phyloP scores from a whole-genome alignment of 1,284 basidiomycete genomes.

The Cryptococcus amylolentus region DNA sequence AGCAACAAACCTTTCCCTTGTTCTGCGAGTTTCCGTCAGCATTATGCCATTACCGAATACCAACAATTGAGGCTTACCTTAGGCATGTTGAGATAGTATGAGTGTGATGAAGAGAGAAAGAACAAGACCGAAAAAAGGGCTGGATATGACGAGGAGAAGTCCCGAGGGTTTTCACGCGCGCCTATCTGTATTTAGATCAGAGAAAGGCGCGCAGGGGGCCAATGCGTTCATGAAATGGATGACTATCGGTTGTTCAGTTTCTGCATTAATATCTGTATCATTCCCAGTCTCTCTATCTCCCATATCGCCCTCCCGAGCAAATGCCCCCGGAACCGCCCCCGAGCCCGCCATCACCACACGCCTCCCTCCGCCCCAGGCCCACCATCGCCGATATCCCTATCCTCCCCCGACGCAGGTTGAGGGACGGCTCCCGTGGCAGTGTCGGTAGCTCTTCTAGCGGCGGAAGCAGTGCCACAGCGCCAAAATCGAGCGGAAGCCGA shows the following conservation, averaged over 20 bases:
- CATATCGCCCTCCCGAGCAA: not conserved
- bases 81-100: conserved; percentile 31
- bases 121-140: not conserved
- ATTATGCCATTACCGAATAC: not conserved
- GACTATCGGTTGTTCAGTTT: too few relatives aligned
- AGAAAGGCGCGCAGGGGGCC: not conserved
- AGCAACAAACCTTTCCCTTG: conserved; percentile 20
- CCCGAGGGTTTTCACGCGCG: not conserved
- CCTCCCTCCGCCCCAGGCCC: conserved; percentile 15
- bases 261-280: not conserved
- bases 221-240: not conserved
- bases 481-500: too few relatives aligned
- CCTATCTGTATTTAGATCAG: not conserved
- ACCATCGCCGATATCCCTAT: conserved; percentile 33
- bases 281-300: too few relatives aligned
- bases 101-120: not conserved
- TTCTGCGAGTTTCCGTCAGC: conserved; percentile 16
- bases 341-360: conserved; percentile 13
- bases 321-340: conserved; percentile 1
- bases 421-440: conserved; percentile 16
- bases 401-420: conserved; percentile 25
- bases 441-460: not conserved
- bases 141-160: not conserved
- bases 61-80: conserved; percentile 28
- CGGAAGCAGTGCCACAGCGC: not conserved